Percentiles rank a stretch among this genome's conserved stretches.
These are phyloP conservation scores for Aspergillus sclerotiicarbonarius DNA, from an alignment of 495 filamentous ascomycete genomes.

Conservation along the genomic window DNA sequence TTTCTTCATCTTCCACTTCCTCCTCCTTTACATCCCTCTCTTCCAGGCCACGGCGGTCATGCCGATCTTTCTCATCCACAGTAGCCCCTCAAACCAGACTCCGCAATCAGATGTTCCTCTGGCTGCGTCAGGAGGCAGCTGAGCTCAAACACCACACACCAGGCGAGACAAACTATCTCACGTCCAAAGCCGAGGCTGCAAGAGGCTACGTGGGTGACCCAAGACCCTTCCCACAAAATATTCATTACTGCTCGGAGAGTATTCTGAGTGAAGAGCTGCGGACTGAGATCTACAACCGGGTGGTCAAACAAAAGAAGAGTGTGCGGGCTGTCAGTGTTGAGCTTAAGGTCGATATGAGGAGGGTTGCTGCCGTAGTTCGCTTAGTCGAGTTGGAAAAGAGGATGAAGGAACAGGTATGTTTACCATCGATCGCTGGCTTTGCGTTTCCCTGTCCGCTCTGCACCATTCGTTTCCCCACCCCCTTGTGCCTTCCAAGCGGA, in stretches of 20 bases:
- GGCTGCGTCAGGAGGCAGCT: slow-evolving; percentile 61
- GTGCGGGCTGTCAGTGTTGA: slow-evolving; percentile 77
- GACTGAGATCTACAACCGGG: slow-evolving; percentile 68
- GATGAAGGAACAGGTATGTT: slow-evolving; percentile 67
- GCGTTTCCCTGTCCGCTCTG: slow-evolving; percentile 20
- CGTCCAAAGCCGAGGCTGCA: slow-evolving; percentile 24
- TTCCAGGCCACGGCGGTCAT: slow-evolving; percentile 10
- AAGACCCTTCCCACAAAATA: slow-evolving; percentile 73
- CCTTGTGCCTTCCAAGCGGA: background rate
- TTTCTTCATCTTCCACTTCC: slow-evolving; percentile 28
- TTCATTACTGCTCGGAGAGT: slow-evolving; percentile 63
- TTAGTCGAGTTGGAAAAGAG: slow-evolving; percentile 84
- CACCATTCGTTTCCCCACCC: background rate
- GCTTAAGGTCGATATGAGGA: slow-evolving; percentile 75
- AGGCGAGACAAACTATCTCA: slow-evolving; percentile 66
- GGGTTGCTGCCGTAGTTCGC: slow-evolving; percentile 85
- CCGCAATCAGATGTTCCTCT: slow-evolving; percentile 62
- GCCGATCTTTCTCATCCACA: slow-evolving; percentile 51
- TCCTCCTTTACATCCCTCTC: slow-evolving; percentile 21
- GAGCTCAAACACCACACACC: slow-evolving; percentile 54
- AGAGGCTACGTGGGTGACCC: no score
- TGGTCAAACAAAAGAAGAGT: slow-evolving; percentile 62
- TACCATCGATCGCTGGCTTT: slow-evolving; percentile 17
- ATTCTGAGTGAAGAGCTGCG: slow-evolving; percentile 76
- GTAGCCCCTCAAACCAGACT: slow-evolving; percentile 42